A percentile compares a stretch with the other conserved stretches of the same genome.
Evolutionary conservation across 140 eudicot genomes (phyloP).

Genomic region (Erigeron philadelphicus): DNA sequence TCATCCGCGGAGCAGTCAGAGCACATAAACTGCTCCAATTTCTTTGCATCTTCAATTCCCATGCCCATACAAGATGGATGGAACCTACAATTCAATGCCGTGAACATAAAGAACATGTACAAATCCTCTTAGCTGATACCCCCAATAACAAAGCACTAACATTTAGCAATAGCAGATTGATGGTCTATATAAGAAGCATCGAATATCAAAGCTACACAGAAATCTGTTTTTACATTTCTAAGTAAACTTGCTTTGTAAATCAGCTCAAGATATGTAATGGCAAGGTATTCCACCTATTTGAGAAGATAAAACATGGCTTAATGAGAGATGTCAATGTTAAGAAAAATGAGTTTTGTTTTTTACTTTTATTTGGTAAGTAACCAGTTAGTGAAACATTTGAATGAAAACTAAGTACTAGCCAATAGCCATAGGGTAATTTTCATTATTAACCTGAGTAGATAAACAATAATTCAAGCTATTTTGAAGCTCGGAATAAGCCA

Average conservation of each 20-base stretch:
- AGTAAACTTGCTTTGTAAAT: too few relatives aligned
- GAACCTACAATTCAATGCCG: conserved; percentile 46
- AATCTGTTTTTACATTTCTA: too few relatives aligned
- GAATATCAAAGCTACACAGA: not conserved
- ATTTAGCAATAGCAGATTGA: not conserved
- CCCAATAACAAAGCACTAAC: not conserved
- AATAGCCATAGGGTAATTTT: not conserved
- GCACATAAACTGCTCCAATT: conserved; percentile 71
- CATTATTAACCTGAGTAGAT: not conserved
- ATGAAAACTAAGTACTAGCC: too few relatives aligned
- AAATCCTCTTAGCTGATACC: not conserved
- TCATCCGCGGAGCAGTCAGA: conserved; percentile 72
- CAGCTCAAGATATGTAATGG: too few relatives aligned
- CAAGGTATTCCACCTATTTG: not conserved
- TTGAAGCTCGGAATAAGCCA: too few relatives aligned
- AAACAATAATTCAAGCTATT: not conserved
- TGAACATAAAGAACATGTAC: not conserved
- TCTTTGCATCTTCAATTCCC: conserved; percentile 87
- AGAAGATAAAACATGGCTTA: not conserved
- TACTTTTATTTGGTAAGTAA: too few relatives aligned
- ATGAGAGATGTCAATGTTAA: not conserved
- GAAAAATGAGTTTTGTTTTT: not conserved
- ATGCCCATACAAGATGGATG: conserved; percentile 96
- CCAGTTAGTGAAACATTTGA: too few relatives aligned
- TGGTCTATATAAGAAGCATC: not conserved